Percentiles rank a stretch among this genome's conserved stretches.
Conservation (phyloP, 441 rosid species). For the Erysimum cheiri region DNA sequence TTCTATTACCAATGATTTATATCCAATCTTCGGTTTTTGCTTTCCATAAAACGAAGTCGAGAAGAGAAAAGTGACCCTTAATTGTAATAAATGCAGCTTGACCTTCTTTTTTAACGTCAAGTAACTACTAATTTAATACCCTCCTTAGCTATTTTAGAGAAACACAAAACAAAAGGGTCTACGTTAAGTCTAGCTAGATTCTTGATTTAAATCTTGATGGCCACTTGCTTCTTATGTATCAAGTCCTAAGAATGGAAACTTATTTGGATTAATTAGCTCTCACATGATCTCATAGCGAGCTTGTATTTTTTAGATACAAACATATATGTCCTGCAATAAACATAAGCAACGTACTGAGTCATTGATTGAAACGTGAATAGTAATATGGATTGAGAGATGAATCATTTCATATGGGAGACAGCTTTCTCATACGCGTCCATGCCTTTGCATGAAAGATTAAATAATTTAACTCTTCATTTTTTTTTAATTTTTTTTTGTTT, state of each 20-base stretch:
- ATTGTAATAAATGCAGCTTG: conserved; percentile 32
- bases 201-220: conserved; percentile 23
- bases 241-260: conserved; percentile 12
- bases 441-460: conserved; percentile 33
- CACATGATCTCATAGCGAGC: conserved; percentile 26
- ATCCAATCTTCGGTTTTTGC: conserved; percentile 24
- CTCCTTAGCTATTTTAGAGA: conserved; percentile 26
- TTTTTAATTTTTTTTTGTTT: background rate
- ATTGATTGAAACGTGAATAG: conserved; percentile 23
- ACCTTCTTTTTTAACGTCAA: conserved; percentile 37
- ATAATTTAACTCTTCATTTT: background rate
- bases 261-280: conserved; percentile 29
- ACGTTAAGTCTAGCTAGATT: conserved; percentile 40
- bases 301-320: conserved; percentile 20
- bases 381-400: conserved; percentile 23
- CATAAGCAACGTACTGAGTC: conserved; percentile 25
- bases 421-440: conserved; percentile 41
- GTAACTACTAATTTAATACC: conserved; percentile 24
- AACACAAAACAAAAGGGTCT: conserved; percentile 35
- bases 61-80: conserved; percentile 27
- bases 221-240: background rate
- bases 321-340: conserved; percentile 27
- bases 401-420: conserved; percentile 39
- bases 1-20: conserved; percentile 26
- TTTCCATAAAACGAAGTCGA: conserved; percentile 6